These are phyloP conservation scores for peach (Prunus persica) DNA, from an alignment of 306 rosid genomes.

Conservation along the genomic window DNA sequence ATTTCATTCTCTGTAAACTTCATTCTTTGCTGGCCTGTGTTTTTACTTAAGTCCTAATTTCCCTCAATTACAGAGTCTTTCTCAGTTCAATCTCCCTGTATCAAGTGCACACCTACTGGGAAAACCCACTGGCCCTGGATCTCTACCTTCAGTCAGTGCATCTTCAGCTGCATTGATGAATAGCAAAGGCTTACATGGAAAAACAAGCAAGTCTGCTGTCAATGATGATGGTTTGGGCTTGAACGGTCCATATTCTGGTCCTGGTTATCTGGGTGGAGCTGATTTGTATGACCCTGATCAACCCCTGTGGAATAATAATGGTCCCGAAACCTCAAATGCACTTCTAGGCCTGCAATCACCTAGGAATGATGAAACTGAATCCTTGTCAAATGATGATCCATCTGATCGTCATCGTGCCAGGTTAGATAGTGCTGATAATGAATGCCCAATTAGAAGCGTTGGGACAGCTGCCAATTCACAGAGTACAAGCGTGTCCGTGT, in stretches of 20 bases:
- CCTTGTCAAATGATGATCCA: slow-evolving; percentile 53
- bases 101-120: slow-evolving; percentile 80
- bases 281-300: slow-evolving; percentile 99
- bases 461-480: slow-evolving; percentile 57
- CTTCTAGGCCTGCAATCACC: slow-evolving; percentile 59
- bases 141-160: slow-evolving; percentile 61
- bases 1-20: neutral
- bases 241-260: slow-evolving; percentile 67
- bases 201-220: slow-evolving; percentile 52
- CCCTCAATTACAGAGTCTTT: slow-evolving; percentile 64
- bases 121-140: slow-evolving; percentile 66
- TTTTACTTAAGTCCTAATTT: slow-evolving; percentile 21
- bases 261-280: slow-evolving; percentile 61
- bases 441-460: slow-evolving; percentile 43
- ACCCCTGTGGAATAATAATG: slow-evolving; percentile 89
- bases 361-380: slow-evolving; percentile 65
- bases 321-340: slow-evolving; percentile 68
- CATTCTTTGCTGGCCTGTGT: neutral
- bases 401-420: slow-evolving; percentile 37
- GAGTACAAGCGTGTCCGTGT: slow-evolving; percentile 57
- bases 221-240: slow-evolving; percentile 61
- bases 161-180: slow-evolving; percentile 56
- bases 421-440: slow-evolving; percentile 47
- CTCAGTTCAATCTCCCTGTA: slow-evolving; percentile 98
- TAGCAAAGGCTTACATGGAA: slow-evolving; percentile 63